Evolutionary conservation across 306 rosid species (phyloP), one percentile per base, ranked within the genome.

Genomic region (Acmispon strigosus): DNA sequence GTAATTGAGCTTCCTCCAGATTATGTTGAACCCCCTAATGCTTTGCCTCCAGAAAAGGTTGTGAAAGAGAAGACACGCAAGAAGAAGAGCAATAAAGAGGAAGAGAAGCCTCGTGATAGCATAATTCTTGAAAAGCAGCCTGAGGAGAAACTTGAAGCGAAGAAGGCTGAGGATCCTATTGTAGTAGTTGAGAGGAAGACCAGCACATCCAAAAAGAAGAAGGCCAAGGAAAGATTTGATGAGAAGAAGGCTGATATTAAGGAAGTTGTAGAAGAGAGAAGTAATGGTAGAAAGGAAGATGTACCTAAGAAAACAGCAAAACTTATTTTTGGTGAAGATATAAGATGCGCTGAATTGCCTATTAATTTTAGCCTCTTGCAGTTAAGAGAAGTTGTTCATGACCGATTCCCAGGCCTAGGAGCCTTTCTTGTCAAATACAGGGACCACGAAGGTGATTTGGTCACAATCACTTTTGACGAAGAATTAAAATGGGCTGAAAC

Each of bases 401-500:
- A 87, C 13, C 84, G 90, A 27, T 92, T 92, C 77, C 92, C 94
- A 8, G 57, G 80, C 75, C 79, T 76, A 13, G 74, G 75, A 70
- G 87, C 94, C 15, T 77, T 87, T 78, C 91, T 87, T 72, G 84
- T 89, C 68, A 92, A 92, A 69, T 89, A 87, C 84, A 87, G 76
- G 83, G 98, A 92, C 71, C 82, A 76, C 39, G 98, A 92, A 83
- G 92, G 90, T 70, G 98, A 92, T 76, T 83, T 92, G 82, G 84
- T 92, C 52, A 92, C 98, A 62, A 87, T 92, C 68, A 89, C 94
- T 69, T 73, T 84, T 39, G 78, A 86, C 62, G 96, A 87, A 71
- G 98, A 92, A 76, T 80, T 92, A 66, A 79, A 84, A 73, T 83
- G 73, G 92, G 96, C 96, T 62, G 94, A 92, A 87, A 78, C 62